Evolutionary conservation across 345 rosid genomes (phyloP), one percentile per base, ranked within the genome.

Genomic region (Populus alba): DNA sequence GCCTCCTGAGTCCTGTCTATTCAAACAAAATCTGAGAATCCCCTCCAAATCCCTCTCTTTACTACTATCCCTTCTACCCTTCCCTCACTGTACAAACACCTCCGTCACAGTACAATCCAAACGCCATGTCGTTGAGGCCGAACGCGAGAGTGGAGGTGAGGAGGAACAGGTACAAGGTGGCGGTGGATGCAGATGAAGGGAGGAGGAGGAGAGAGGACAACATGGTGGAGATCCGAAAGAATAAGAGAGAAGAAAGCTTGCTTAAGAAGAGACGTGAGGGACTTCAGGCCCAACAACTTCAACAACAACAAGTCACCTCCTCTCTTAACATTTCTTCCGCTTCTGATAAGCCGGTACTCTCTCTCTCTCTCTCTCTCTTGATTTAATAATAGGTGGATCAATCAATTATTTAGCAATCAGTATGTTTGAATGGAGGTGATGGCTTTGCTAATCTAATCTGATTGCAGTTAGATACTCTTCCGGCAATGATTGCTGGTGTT

Each of bases 191-290:
- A 39, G 85, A 78, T 35, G 85, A 81, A 55, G 81, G 81, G 72
- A 38, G 81, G 71, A 29, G 84, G 75, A 68, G 84, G 75, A 77
- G 85, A 71, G 85, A 82, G 71, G 79, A 82, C 33, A 82, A 78
- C 25, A 73, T 78, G 81, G 81, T 81, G 62, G 81, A 77, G 76
- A 81, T 81, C 75, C 78, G 84, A 33, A 81, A 77, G 84, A 77
- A 65, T 23, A 73, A 74, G 69, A 69, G 81, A 51, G 81, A 78
- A 70, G 81, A 77, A 73, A 74, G 51, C 81, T 71, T 78, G 72
- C 76, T 37, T 73, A 82, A 82, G 85, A 82, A 78, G 79, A 79
- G 85, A 0, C 78, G 79, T 23, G 79, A 82, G 55, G 81, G 81
- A 17, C 72, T 81, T 25, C 80, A 72, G 37, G 31, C 76, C 51